phyloP scores from a whole-genome alignment of 805 yeast genomes.

The Vanderwaltozyma tropicalis region DNA sequence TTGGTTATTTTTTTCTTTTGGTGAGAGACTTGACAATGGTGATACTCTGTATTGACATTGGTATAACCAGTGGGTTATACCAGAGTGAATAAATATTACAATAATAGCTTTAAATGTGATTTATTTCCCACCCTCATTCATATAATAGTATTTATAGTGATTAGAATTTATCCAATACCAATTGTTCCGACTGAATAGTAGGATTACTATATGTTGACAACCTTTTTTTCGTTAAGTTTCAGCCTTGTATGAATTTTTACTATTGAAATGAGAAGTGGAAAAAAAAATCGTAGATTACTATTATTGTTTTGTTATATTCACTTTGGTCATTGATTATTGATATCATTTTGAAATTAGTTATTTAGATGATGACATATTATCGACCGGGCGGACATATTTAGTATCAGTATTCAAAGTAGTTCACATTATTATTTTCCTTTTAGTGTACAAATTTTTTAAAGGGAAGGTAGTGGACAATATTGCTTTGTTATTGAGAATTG shows the following conservation, averaged over 20 bases:
- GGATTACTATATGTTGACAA: conserved; percentile 33
- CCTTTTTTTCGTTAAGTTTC: conserved; percentile 37
- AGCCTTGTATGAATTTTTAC: conserved; percentile 35
- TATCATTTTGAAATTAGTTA: background rate
- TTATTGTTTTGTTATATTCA: background rate
- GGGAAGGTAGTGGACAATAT: conserved; percentile 17
- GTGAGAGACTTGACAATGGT: too few species aligned
- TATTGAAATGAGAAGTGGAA: background rate
- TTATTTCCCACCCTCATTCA: background rate
- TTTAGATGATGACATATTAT: conserved; percentile 29
- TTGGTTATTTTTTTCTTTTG: too few species aligned
- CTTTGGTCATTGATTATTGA: background rate
- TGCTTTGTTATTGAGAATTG: conserved; percentile 25
- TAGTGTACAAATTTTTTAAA: conserved; percentile 31
- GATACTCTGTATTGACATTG: too few species aligned
- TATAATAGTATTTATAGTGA: conserved; percentile 1
- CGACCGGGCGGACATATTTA: conserved; percentile 43
- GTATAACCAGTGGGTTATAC: conserved; percentile 3
- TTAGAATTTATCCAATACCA: conserved; percentile 19
- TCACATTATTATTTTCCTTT: conserved; percentile 18
- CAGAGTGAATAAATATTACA: conserved; percentile 1
- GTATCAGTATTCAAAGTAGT: conserved; percentile 24
- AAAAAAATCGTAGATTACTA: background rate
- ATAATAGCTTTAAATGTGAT: background rate
- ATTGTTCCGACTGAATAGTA: conserved; percentile 35